Conservation (phyloP, 2,329 filamentous ascomycete species). For the Gaeumannomyces tritici region DNA sequence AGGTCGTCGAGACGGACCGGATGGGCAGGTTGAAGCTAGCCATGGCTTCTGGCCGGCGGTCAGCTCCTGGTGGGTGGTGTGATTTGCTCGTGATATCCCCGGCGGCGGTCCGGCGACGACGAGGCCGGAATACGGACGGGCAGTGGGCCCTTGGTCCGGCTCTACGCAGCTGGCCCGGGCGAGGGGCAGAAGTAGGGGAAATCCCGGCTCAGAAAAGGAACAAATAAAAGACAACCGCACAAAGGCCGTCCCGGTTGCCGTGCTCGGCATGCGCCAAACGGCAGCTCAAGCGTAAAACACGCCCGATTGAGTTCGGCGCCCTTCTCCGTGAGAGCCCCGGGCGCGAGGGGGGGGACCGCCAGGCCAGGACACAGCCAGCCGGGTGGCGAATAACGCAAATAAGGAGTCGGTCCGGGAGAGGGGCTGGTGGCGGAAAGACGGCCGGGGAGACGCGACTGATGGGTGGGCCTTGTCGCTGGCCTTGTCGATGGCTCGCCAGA, state of each 20-base stretch:
- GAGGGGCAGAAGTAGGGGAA: not conserved
- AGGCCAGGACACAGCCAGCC: too few species aligned
- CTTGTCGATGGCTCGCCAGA: too few species aligned
- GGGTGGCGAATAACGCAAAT: too few species aligned
- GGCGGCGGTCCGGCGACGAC: not conserved
- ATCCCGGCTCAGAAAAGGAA: not conserved
- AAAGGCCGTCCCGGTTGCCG: not conserved
- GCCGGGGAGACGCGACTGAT: not conserved
- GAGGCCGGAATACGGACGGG: not conserved
- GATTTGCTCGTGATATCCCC: not conserved
- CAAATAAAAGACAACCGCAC: not conserved
- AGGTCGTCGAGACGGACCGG: slow-evolving; percentile 18
- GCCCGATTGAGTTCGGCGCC: not conserved
- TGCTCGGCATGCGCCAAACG: not conserved
- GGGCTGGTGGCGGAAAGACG: not conserved
- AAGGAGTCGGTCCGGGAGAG: too few species aligned
- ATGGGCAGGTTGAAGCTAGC: slow-evolving; percentile 32
- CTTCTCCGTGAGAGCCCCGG: not conserved
- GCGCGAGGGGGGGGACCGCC: too few species aligned
- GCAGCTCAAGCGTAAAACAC: not conserved
- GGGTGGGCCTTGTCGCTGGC: too few species aligned
- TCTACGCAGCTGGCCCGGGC: not conserved
- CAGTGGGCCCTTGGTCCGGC: too few species aligned
- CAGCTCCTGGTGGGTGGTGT: not conserved
- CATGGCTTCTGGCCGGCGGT: not conserved